Base-by-base conservation (phyloP, 441 rosid species). In the Hura crepitans region DNA sequence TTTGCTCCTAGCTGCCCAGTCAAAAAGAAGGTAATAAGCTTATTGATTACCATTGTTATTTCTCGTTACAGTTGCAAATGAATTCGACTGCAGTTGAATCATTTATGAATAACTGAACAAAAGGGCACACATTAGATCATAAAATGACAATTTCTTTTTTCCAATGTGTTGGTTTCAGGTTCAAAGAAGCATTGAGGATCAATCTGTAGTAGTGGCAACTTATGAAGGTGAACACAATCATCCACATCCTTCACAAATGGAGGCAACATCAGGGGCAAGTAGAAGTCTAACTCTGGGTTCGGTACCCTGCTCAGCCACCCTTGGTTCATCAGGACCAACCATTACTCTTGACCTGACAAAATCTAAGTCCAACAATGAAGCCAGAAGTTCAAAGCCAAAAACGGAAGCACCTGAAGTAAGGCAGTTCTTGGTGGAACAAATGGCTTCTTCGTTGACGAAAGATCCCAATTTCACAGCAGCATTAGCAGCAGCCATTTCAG, bases 191-290 rank as follows among this genome's bases (percentile, higher is more conserved):
- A 82, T 81, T 1, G 98, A 95, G 30, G 99, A 95, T 30, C 99
- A 89, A 70, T 85, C 92, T 0, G 79, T 95, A 8, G 57, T 95
- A 51, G 95, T 95, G 22, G 99, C 99, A 2, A 95, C 99, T 2
- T 95, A 95, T 35, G 99, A 95, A 76, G 99, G 99, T 18, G 99
- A 92, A 76, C 99, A 95, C 81, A 95, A 90, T 78, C 99, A 95
- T 82, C 90, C 92, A 42, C 82, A 77, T 72, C 91, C 91, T 0
- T 76, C 89, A n/a, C 91, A 85, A 53, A 65, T 74, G 71, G 96
- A 89, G 27, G 77, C 89, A 66, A 74, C 85, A 66, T 70, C 81
- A 2, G 81, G 85, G 25, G 65, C 85, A 31, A 87, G 70, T 80
- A 87, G 86, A 22, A 49, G 72, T 55, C 68, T 58, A 50, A 49